Evolutionary conservation across 495 filamentous ascomycete genomes (phyloP), one percentile per base, ranked within the genome.

Genomic region (Podospora conica): DNA sequence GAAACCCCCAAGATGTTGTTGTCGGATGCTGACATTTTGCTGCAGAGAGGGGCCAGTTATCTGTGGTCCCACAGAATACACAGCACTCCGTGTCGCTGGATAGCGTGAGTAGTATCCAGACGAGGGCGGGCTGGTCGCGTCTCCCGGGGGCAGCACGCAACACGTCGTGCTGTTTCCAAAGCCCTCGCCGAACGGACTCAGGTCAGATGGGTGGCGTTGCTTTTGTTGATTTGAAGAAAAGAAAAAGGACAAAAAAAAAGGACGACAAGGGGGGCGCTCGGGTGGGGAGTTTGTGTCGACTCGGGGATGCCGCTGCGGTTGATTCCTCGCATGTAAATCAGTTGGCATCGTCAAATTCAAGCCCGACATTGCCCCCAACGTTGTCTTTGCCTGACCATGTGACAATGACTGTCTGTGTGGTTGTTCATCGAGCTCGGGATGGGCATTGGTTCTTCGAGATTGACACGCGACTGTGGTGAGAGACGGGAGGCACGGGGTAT

Each of bases 81-180:
- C n/a, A n/a, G n/a, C n/a, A n/a, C n/a, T n/a, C n/a, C n/a, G n/a
- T n/a, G n/a, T n/a, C n/a, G n/a, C n/a, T n/a, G n/a, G n/a, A n/a
- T n/a, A n/a, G n/a, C n/a, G 61, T 64, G 67, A 65, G 15, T 25
- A 1, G 1, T 23, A 15, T 27, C 24, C 55, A 12, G 60, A 68
- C 55, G 29, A 74, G 59, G 77, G 75, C 72, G 71, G 78, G 77
- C 78, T 80, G 78, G 78, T 80, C 78, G 75, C 77, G 77, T 80
- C 77, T 80, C 78, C 71, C 71, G 60, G 75, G 68, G 68, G 69
- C 71, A 76, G 73, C 63, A 27, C 66, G 73, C 71, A 73, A 77
- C 76, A 67, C 65, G 75, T 76, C 76, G 74, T 63, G 55, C 73
- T 78, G 73, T 72, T 75, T 64, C 72, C 66, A 76, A 78, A 65